phyloP scores from a whole-genome alignment of 306 rosid genomes.

The Psophocarpus tetragonolobus region DNA sequence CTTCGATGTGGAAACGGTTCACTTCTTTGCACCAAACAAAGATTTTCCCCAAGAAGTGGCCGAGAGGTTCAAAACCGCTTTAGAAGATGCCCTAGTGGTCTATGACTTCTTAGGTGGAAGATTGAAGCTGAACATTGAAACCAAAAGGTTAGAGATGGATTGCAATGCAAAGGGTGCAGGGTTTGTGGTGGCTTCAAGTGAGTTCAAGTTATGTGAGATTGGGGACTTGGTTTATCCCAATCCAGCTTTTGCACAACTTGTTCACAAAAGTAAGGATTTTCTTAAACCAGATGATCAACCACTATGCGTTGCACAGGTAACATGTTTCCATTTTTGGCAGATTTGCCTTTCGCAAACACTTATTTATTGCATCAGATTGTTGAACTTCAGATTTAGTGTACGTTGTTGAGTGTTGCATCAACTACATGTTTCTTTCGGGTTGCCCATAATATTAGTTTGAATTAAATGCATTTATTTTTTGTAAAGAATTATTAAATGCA shows the following conservation, averaged over 20 bases:
- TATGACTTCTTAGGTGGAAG: constrained; percentile 75
- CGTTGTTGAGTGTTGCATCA: not conserved
- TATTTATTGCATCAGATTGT: not conserved
- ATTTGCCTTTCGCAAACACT: not conserved
- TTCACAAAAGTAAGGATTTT: constrained; percentile 46
- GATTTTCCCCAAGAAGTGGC: constrained; percentile 43
- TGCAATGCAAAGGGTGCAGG: constrained; percentile 67
- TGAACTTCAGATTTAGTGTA: not conserved
- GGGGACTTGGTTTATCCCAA: constrained; percentile 75
- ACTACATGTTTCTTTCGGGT: not conserved
- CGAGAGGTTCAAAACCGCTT: constrained; percentile 46
- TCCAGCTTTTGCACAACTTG: constrained; percentile 63
- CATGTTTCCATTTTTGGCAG: not conserved
- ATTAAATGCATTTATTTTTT: constrained; percentile 10
- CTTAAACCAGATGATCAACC: constrained; percentile 51
- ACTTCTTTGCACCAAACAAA: constrained; percentile 54
- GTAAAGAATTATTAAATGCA: constrained; percentile 27
- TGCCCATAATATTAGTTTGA: not conserved
- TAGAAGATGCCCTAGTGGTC: constrained; percentile 49
- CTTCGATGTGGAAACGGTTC: constrained; percentile 66
- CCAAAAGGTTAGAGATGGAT: constrained; percentile 60
- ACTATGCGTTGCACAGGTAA: constrained; percentile 66
- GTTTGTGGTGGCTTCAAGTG: constrained; percentile 66
- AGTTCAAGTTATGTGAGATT: constrained; percentile 51
- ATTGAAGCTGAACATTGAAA: constrained; percentile 42